These are phyloP conservation scores for Datisca glomerata DNA, from an alignment of 306 rosid genomes.

Conservation along the genomic window DNA sequence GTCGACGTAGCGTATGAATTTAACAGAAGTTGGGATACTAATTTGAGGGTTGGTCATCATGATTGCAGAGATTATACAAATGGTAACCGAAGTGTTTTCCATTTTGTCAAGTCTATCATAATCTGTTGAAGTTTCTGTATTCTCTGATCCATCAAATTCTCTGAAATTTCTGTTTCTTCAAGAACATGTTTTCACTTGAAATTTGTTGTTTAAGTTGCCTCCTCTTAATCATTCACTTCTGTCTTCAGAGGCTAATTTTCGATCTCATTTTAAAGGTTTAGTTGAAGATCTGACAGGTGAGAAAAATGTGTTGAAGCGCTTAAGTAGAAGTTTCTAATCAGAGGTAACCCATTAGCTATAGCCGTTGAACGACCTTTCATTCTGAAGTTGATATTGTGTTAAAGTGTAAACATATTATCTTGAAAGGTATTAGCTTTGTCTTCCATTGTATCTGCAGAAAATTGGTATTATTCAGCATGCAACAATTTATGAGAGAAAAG, in stretches of 20 bases:
- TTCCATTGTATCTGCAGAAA: too few relatives aligned
- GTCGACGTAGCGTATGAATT: slow-evolving; percentile 42
- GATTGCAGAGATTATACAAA: slow-evolving; percentile 84
- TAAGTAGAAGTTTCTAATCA: slow-evolving; percentile 32
- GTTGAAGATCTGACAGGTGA: slow-evolving; percentile 58
- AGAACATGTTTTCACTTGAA: too few relatives aligned
- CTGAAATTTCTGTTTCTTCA: too few relatives aligned
- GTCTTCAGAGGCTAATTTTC: background rate
- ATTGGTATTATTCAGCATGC: too few relatives aligned
- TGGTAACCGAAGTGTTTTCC: slow-evolving; percentile 22
- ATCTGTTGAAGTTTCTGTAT: background rate
- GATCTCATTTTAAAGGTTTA: slow-evolving; percentile 41
- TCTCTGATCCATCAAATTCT: too few relatives aligned
- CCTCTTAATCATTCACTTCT: background rate
- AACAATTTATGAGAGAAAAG: too few relatives aligned
- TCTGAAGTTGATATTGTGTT: too few relatives aligned
- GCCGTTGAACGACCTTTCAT: too few relatives aligned
- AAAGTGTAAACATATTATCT: too few relatives aligned
- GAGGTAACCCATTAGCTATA: too few relatives aligned
- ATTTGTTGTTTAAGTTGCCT: background rate
- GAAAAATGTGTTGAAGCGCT: slow-evolving; percentile 45
- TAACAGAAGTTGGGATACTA: slow-evolving; percentile 52
- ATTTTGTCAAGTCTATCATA: background rate
- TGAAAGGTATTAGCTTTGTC: too few relatives aligned
- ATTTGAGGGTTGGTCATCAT: slow-evolving; percentile 49